These are phyloP conservation scores for Phytopythium litorale DNA, from an alignment of 352 stramenopile genomes.

Conservation along the genomic window DNA sequence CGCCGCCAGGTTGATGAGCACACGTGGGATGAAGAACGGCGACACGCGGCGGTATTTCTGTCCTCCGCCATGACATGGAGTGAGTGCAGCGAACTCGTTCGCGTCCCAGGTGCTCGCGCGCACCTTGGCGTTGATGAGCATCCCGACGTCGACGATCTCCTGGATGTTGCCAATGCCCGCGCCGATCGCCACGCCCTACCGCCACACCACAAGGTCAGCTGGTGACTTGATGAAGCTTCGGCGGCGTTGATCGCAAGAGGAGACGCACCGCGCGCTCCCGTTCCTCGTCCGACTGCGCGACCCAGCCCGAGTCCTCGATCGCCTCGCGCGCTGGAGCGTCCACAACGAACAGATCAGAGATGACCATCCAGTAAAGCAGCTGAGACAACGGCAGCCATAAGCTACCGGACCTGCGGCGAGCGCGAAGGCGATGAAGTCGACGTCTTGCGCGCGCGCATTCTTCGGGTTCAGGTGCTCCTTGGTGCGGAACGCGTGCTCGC, in stretches of 20 bases:
- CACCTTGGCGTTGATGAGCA: conserved; percentile 64
- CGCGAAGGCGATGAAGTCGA: conserved; percentile 85
- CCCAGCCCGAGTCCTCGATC: conserved; percentile 73
- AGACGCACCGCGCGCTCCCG: conserved; percentile 49
- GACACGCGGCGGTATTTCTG: conserved; percentile 89
- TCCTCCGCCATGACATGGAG: not conserved
- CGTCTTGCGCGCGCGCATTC: conserved; percentile 64
- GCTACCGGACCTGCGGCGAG: conserved; percentile 64
- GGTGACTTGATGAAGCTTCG: not conserved
- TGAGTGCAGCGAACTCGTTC: not conserved
- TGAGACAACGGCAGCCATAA: not conserved
- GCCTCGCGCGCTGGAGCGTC: conserved; percentile 58
- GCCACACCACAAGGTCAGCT: not conserved
- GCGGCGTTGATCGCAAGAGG: not conserved
- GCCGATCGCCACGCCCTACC: conserved; percentile 80
- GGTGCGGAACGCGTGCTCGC: conserved; percentile 45
- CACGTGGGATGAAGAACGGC: conserved; percentile 93
- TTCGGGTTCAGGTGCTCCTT: conserved; percentile 72
- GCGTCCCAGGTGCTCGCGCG: not conserved
- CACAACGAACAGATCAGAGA: not conserved
- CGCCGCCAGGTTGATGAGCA: conserved; percentile 92
- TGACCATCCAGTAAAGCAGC: conserved; percentile 5
- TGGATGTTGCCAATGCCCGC: conserved; percentile 87
- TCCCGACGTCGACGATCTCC: conserved; percentile 75
- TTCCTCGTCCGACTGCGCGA: conserved; percentile 54